Evolutionary conservation across 1,284 basidiomycete genomes (phyloP).

Genomic region (Peniophora sp.): DNA sequence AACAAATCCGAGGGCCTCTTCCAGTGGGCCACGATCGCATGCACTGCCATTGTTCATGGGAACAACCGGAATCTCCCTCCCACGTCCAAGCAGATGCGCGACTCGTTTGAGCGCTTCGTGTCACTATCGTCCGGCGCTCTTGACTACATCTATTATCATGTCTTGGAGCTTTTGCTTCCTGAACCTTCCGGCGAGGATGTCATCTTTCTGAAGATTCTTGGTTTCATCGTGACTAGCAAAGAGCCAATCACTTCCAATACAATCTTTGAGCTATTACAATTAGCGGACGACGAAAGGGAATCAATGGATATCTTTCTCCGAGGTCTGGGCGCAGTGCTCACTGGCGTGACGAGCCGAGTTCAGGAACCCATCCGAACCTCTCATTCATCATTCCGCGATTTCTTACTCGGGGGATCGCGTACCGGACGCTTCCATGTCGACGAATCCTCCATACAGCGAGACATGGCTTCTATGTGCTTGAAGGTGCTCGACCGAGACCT

Average conservation of each 20-base stretch:
- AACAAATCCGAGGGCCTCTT: background rate
- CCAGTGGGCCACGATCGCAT: background rate
- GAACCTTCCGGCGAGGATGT: background rate
- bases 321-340: background rate
- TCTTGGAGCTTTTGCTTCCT: background rate
- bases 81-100: background rate
- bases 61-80: background rate
- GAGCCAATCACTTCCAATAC: background rate
- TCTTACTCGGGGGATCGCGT: background rate
- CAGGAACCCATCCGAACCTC: background rate
- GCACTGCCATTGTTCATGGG: background rate
- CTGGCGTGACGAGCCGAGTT: background rate
- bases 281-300: background rate
- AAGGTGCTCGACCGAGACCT: background rate
- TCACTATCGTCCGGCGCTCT: background rate
- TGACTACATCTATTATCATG: background rate
- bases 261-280: background rate
- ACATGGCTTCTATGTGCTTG: background rate
- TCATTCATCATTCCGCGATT: constrained; percentile 1
- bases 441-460: background rate
- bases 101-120: background rate
- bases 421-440: background rate
- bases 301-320: background rate
- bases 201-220: background rate
- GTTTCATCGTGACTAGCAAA: background rate